Conservation (phyloP, 108 stramenopile genomes). For the Chaetoceros tenuissimus region DNA sequence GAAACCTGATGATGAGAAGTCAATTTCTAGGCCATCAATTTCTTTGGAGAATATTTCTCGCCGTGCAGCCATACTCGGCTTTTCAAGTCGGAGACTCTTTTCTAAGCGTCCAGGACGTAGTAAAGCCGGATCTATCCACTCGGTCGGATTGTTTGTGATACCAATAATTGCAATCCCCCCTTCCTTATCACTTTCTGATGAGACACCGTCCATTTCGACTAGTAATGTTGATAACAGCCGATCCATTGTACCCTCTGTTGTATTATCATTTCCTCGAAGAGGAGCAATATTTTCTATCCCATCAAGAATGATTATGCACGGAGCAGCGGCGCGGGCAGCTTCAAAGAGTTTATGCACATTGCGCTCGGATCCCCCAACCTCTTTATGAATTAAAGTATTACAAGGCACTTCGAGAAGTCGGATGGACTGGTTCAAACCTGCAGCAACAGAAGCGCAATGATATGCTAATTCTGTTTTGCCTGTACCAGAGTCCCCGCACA, state of each 20-base stretch:
- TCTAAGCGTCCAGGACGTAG: conserved; percentile 65
- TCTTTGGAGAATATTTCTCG: conserved; percentile 28
- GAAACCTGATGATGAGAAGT: conserved; percentile 18
- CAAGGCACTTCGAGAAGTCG: conserved; percentile 76
- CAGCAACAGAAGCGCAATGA: conserved; percentile 50
- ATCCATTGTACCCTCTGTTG: conserved; percentile 85
- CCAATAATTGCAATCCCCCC: conserved; percentile 61
- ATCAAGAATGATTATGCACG: conserved; percentile 76
- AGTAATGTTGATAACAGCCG: conserved; percentile 75
- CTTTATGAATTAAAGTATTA: conserved; percentile 78
- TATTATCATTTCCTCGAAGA: conserved; percentile 70
- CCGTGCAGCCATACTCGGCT: conserved; percentile 45
- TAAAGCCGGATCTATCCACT: conserved; percentile 73
- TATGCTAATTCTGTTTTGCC: conserved; percentile 68
- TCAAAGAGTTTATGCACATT: conserved; percentile 54
- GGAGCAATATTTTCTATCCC: conserved; percentile 78
- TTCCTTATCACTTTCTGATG: conserved; percentile 1
- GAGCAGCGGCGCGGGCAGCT: conserved; percentile 59
- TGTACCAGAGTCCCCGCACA: conserved; percentile 54
- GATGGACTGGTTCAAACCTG: conserved; percentile 36
- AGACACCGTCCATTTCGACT: conserved; percentile 75
- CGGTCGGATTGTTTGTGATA: conserved; percentile 49
- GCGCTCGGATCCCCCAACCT: conserved; percentile 75
- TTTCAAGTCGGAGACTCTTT: conserved; percentile 36
- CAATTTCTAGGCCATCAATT: conserved; percentile 21